These are phyloP conservation scores for Starmerella sirachaensis DNA, from an alignment of 805 yeast species.

Conservation along the genomic window DNA sequence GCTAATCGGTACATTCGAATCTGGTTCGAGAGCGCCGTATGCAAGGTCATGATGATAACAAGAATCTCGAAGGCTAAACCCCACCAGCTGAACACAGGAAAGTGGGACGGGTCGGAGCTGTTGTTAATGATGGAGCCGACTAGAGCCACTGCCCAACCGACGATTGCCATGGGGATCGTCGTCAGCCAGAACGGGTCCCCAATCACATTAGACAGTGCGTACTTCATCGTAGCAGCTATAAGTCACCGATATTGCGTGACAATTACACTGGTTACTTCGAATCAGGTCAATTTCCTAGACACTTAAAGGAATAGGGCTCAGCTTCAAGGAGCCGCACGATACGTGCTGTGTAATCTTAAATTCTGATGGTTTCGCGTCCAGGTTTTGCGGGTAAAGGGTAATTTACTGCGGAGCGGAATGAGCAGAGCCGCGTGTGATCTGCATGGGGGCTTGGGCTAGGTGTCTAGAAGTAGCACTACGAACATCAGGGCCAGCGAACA, in stretches of 20 bases:
- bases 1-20: slow-evolving; percentile 53
- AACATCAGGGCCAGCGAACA: too few species aligned
- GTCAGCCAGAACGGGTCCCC: slow-evolving; percentile 84
- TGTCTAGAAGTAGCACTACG: too few species aligned
- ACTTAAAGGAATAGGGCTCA: not conserved
- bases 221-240: slow-evolving; percentile 3
- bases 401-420: too few species aligned
- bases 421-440: too few species aligned
- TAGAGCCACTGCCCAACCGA: slow-evolving; percentile 80
- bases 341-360: too few species aligned
- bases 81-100: slow-evolving; percentile 95
- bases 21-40: slow-evolving; percentile 47
- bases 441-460: too few species aligned
- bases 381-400: too few species aligned
- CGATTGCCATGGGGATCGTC: slow-evolving; percentile 56
- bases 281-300: not conserved
- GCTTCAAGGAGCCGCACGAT: too few species aligned
- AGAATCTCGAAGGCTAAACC: slow-evolving; percentile 71
- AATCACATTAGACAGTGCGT: slow-evolving; percentile 36
- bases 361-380: too few species aligned
- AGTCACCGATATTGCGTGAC: not conserved
- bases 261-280: not conserved
- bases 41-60: slow-evolving; percentile 39
- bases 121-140: slow-evolving; percentile 68
- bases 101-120: slow-evolving; percentile 28